These are phyloP conservation scores for Myxozyma mucilagina DNA, from an alignment of 805 yeast species.

Conservation along the genomic window DNA sequence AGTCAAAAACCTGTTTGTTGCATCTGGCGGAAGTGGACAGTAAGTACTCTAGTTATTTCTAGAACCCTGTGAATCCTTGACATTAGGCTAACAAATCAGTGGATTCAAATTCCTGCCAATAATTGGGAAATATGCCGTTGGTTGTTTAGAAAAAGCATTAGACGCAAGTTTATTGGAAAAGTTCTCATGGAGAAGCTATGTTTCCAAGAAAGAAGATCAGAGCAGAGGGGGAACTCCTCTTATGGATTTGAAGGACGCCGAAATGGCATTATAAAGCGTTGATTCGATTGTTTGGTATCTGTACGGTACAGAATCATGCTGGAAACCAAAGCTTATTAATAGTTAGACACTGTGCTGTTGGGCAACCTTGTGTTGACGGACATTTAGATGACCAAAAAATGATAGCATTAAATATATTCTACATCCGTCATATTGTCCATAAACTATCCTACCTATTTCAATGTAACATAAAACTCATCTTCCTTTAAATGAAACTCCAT, in stretches of 20 bases:
- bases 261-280: background rate
- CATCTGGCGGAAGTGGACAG: slow-evolving; percentile 45
- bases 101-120: slow-evolving; percentile 44
- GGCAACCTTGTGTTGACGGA: too few relatives aligned
- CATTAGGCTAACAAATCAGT: slow-evolving; percentile 1
- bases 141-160: slow-evolving; percentile 38
- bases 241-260: slow-evolving; percentile 35
- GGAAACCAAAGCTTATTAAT: background rate
- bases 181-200: slow-evolving; percentile 16
- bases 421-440: background rate
- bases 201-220: slow-evolving; percentile 8
- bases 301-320: background rate
- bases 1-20: slow-evolving; percentile 37
- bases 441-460: background rate
- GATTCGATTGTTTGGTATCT: background rate
- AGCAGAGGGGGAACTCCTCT: slow-evolving; percentile 30
- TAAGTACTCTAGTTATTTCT: slow-evolving; percentile 7
- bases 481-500: background rate
- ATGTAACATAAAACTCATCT: background rate
- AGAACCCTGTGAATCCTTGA: background rate
- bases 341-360: too few relatives aligned
- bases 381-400: background rate
- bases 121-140: slow-evolving; percentile 40
- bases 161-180: slow-evolving; percentile 8
- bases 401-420: background rate